These are phyloP conservation scores for Lodderomyces parapsilosis DNA, from an alignment of 1,139 yeast genomes.

Conservation along the genomic window DNA sequence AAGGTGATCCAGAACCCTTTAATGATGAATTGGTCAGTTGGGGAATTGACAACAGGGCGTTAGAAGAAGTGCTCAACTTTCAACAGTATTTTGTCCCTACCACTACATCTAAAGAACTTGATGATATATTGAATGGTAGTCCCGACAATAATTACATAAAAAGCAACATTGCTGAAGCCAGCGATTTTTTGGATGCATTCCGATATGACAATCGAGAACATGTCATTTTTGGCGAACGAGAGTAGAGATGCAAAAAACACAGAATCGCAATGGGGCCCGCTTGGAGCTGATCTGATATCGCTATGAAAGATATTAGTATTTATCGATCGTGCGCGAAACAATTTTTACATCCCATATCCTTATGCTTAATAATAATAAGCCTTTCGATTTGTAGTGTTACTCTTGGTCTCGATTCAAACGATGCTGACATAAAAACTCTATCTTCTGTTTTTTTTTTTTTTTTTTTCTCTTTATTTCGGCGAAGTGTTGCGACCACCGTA, in stretches of 20 bases:
- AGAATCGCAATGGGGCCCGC: no score
- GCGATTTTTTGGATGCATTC: slow-evolving; percentile 10
- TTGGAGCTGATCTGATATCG: no score
- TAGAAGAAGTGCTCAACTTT: slow-evolving; percentile 15
- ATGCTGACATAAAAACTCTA: no score
- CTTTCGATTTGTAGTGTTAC: no score
- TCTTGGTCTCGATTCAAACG: no score
- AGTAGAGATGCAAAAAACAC: background rate
- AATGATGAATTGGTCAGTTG: slow-evolving; percentile 15
- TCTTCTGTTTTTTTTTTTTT: no score
- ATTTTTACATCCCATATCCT: no score
- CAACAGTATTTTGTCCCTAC: slow-evolving; percentile 14
- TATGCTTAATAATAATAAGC: no score
- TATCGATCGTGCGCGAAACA: no score
- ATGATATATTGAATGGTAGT: slow-evolving; percentile 7
- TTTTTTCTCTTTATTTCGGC: no score
- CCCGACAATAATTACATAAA: background rate
- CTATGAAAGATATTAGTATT: no score
- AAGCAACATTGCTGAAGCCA: background rate
- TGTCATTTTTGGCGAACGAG: slow-evolving; percentile 7
- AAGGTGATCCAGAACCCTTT: slow-evolving; percentile 9
- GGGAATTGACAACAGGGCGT: slow-evolving; percentile 13
- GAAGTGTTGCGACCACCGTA: no score
- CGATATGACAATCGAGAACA: slow-evolving; percentile 12
- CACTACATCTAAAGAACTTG: slow-evolving; percentile 7